A percentile compares a stretch with the other conserved stretches of the same genome.
Conservation (phyloP, 1,139 yeast genomes). For the Saccharomyces hybrid region DNA sequence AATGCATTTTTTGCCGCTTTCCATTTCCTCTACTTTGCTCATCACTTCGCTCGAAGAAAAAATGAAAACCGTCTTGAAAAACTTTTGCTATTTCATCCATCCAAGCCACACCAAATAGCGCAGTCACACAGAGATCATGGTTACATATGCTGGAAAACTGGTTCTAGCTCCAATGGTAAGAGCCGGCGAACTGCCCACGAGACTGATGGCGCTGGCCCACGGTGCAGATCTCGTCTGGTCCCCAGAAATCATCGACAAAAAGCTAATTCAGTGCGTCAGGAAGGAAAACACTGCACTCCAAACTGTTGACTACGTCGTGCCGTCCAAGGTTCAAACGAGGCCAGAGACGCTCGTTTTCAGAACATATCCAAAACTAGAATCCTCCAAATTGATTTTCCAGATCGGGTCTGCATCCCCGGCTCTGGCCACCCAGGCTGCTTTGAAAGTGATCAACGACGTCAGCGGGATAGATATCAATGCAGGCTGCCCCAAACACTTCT, state of each 20-base stretch:
- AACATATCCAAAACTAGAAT: constrained; percentile 57
- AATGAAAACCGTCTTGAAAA: background rate
- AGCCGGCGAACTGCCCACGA: constrained; percentile 85
- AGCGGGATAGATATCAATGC: constrained; percentile 90
- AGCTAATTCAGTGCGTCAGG: constrained; percentile 62
- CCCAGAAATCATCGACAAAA: constrained; percentile 88
- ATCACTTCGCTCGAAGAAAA: background rate
- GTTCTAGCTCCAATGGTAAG: constrained; percentile 96
- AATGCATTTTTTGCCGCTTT: background rate
- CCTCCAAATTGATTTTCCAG: constrained; percentile 68
- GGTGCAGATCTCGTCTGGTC: constrained; percentile 96
- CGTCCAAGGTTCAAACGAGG: constrained; percentile 27
- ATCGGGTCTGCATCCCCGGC: constrained; percentile 81
- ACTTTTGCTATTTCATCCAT: background rate
- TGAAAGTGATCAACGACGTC: constrained; percentile 71
- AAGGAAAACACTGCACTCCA: constrained; percentile 45
- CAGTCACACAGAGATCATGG: background rate
- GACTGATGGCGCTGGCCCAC: constrained; percentile 65
- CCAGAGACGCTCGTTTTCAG: constrained; percentile 54
- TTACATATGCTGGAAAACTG: constrained; percentile 46
- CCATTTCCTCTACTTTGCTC: background rate
- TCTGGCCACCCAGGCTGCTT: constrained; percentile 82
- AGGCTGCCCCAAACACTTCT: constrained; percentile 91
- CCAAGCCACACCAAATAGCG: background rate
- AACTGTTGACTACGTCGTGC: constrained; percentile 49